A percentile compares a stretch with the other conserved stretches of the same genome.
phyloP scores from a whole-genome alignment of 139 green algal genomes.

The Chlorella sorokiniana region DNA sequence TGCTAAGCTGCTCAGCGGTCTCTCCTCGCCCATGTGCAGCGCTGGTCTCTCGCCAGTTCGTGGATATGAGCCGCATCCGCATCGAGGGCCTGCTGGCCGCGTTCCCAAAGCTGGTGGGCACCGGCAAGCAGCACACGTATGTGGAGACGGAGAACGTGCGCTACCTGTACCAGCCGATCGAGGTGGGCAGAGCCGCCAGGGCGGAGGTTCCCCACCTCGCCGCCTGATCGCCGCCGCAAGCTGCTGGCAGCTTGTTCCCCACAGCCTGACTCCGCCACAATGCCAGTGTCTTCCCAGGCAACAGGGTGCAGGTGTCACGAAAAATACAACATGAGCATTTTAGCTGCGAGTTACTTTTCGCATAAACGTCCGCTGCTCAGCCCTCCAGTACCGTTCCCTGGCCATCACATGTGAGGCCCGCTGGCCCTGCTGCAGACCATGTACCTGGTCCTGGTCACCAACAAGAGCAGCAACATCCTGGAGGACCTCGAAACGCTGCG shows the following conservation, averaged over 20 bases:
- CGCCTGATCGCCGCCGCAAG: no score
- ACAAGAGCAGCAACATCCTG: conserved; percentile 98
- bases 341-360: no score
- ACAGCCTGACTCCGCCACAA: no score
- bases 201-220: no score
- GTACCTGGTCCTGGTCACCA: conserved; percentile 98
- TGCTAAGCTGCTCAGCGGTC: neutral
- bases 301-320: no score
- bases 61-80: conserved; percentile 97
- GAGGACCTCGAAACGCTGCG: conserved; percentile 98
- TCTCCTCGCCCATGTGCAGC: conserved; percentile 66
- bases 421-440: conserved; percentile 73
- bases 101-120: conserved; percentile 97
- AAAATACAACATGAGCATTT: no score
- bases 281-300: no score
- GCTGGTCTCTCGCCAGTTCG: conserved; percentile 96
- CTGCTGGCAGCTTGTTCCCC: no score
- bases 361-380: no score
- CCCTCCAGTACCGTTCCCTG: no score
- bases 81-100: conserved; percentile 98
- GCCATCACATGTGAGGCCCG: no score
- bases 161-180: conserved; percentile 99
- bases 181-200: conserved; percentile 76
- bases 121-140: conserved; percentile 98
- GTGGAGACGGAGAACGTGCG: conserved; percentile 99